Evolutionary conservation across 163 green algal species (phyloP).

Genomic region (Chlorella variabilis): DNA sequence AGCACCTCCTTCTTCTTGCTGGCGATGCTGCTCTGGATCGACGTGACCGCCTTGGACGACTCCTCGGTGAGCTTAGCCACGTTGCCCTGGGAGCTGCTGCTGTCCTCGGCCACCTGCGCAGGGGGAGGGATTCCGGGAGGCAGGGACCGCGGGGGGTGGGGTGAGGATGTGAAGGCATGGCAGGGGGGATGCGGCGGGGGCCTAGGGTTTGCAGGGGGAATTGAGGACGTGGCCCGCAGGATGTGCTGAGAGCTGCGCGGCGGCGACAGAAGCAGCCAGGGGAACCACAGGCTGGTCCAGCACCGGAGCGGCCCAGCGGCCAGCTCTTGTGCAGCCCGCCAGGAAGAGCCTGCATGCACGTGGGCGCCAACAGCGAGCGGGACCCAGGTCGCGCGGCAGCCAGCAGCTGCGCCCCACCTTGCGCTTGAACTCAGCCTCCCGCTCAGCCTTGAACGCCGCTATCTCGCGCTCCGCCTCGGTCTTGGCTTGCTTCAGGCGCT

Average conservation of each 20-base stretch:
- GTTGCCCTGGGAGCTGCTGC: slow-evolving; percentile 64
- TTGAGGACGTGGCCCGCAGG: too few species aligned
- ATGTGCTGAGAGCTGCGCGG: too few species aligned
- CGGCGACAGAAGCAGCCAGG: too few species aligned
- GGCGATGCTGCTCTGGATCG: slow-evolving; percentile 71
- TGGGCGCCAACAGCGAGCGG: too few species aligned
- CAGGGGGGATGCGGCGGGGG: too few species aligned
- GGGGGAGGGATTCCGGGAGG: neutral
- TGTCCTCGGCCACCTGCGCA: slow-evolving; percentile 48
- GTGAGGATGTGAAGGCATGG: neutral
- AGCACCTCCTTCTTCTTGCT: slow-evolving; percentile 79
- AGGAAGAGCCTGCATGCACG: too few species aligned
- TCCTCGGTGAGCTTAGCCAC: slow-evolving; percentile 70
- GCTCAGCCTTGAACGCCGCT: slow-evolving; percentile 77
- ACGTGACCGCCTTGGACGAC: slow-evolving; percentile 56
- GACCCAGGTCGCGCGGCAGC: too few species aligned
- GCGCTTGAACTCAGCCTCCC: slow-evolving; percentile 85
- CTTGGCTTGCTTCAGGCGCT: slow-evolving; percentile 88
- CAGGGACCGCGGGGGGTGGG: neutral
- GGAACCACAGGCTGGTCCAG: too few species aligned
- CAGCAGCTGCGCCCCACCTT: too few species aligned
- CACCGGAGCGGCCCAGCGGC: too few species aligned
- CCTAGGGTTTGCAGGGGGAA: too few species aligned
- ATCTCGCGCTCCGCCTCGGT: slow-evolving; percentile 90
- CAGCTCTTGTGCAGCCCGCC: too few species aligned